Percentiles rank a stretch among this genome's conserved stretches.
Evolutionary conservation across 768 basidiomycete species (phyloP).

Genomic region (Xerocomellus amylosporus): DNA sequence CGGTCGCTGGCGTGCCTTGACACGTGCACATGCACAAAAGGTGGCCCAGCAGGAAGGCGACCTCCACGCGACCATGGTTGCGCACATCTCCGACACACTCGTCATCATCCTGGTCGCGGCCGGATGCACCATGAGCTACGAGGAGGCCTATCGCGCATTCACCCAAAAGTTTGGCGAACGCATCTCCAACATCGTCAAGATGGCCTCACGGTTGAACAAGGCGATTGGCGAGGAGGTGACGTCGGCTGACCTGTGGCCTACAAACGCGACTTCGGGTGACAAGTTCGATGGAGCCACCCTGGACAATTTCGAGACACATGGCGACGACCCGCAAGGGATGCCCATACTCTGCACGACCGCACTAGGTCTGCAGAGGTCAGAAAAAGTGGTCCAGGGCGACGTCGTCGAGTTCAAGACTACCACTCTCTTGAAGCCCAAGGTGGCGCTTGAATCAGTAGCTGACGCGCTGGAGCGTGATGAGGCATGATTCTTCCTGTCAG

Average conservation of each 20-base stretch:
- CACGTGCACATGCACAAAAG: conserved; percentile 43
- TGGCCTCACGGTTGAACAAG: conserved; percentile 37
- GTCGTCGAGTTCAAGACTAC: conserved; percentile 47
- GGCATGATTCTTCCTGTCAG: conserved; percentile 8
- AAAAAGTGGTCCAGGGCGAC: conserved; percentile 36
- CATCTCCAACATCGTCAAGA: conserved; percentile 33
- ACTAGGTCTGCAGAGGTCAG: conserved; percentile 46
- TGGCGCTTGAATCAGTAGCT: conserved; percentile 42
- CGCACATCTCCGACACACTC: conserved; percentile 45
- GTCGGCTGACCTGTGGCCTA: conserved; percentile 52
- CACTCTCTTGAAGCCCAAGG: conserved; percentile 52
- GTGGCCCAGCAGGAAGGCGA: conserved; percentile 32
- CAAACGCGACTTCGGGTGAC: conserved; percentile 43
- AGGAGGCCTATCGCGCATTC: conserved; percentile 31
- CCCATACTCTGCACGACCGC: conserved; percentile 55
- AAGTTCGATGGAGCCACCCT: conserved; percentile 41
- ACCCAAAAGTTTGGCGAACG: conserved; percentile 36
- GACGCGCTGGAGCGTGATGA: conserved; percentile 30
- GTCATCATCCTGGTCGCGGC: conserved; percentile 42
- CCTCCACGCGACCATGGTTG: conserved; percentile 37
- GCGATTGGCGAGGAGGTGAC: conserved; percentile 59
- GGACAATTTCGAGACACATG: conserved; percentile 42
- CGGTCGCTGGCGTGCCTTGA: conserved; percentile 56
- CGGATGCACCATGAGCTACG: conserved; percentile 36
- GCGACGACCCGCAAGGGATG: conserved; percentile 11